Base-by-base conservation (phyloP, 352 stramenopile species). In the Phytophthora quininea region DNA sequence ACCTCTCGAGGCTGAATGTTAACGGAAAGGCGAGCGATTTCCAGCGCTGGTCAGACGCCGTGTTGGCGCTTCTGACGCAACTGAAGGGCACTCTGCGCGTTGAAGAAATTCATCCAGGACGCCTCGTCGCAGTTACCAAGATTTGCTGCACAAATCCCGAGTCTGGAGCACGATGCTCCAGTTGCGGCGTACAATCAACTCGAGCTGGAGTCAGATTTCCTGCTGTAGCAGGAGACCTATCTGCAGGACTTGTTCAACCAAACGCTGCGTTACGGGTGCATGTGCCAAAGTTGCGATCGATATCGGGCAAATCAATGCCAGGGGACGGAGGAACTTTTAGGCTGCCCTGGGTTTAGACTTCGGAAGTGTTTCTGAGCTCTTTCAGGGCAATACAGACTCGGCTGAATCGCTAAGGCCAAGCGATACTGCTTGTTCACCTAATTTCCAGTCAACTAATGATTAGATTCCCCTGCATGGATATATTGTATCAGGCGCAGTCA, bases 221-320 rank as follows among this genome's bases (percentile, higher is more conserved):
- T 54, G 49, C 8, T 15, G 8, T 38, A 66, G 19, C 49, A 66
- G n/a, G 50, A 59, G 30, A 59, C 49, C 15, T 66, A 48, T 31
- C 30, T 65, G 7, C 27, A 38, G n/a, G 58, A 54, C 11, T 14
- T 65, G 37, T 56, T 56, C 47, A 53, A 53, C 6, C 37, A 64
- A 48, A 64, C 58, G 9, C 37, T 52, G 6, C 47, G 40, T 19
- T 50, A 66, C 14, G 40, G 31, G 38, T 66, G 43, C 35, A 43
- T 59, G 49, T 53, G 7, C 35, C 58, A 66, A 56, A 8, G 31
- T 56, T 56, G 15, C 43, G 50, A 32, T 5, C 11, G 33, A 56
- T 19, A 46, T 35, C 4, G 33, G 50, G 6, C 32, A 45, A 4
- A 56, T 33, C 3, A 56, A 32, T 19, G 50, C 50, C 33, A 56